These are phyloP conservation scores for Porcisia hertigi DNA, from an alignment of 208 protist species.

Conservation along the genomic window DNA sequence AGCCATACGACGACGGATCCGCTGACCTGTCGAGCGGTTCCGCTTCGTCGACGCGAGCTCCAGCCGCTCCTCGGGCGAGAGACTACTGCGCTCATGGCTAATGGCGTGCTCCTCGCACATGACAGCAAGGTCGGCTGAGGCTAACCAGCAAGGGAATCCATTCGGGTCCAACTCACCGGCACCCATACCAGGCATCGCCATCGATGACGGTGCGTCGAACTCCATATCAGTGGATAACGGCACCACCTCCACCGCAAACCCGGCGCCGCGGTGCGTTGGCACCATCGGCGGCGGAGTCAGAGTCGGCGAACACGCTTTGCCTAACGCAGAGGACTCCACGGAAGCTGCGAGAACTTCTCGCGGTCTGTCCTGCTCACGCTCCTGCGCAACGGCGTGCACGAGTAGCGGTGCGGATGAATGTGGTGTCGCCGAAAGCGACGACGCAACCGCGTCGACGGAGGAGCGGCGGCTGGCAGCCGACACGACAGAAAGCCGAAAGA, in stretches of 20 bases:
- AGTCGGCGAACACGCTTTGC: not conserved
- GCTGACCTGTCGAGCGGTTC: conserved; percentile 26
- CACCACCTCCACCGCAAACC: conserved; percentile 6
- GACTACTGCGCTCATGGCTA: not conserved
- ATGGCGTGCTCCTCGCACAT: conserved; percentile 4
- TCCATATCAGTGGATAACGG: not conserved
- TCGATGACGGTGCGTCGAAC: not conserved
- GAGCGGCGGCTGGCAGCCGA: not conserved
- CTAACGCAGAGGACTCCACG: not conserved
- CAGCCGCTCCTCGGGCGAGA: conserved; percentile 33
- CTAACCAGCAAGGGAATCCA: conserved; percentile 23
- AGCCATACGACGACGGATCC: conserved; percentile 46
- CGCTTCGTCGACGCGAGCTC: conserved; percentile 27
- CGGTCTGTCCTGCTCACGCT: not conserved
- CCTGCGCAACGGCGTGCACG: not conserved
- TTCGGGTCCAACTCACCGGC: conserved; percentile 7
- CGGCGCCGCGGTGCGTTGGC: conserved; percentile 4
- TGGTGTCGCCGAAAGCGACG: not conserved
- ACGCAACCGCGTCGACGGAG: not conserved
- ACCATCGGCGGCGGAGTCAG: conserved; percentile 7
- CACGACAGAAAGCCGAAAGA: conserved; percentile 9
- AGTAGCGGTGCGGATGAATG: not conserved
- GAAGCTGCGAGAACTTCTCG: not conserved
- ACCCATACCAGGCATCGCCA: not conserved
- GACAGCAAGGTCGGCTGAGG: conserved; percentile 22